Conservation (phyloP, 2,329 filamentous ascomycete species). For the Apiospora koreana region DNA sequence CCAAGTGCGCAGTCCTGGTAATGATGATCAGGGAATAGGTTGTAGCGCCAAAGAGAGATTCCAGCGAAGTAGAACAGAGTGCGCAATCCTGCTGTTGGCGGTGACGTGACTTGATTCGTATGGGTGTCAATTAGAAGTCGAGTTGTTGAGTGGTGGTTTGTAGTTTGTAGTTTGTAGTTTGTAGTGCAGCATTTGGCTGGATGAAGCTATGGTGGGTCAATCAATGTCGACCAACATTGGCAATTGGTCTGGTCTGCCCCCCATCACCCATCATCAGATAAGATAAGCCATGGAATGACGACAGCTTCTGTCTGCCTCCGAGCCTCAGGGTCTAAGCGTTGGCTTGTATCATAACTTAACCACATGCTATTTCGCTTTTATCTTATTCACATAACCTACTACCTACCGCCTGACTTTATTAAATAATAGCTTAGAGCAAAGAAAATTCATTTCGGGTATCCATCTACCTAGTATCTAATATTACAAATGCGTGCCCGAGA, state of each 20-base stretch:
- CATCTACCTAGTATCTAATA: not conserved
- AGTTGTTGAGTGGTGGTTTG: not conserved
- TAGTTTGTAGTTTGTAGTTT: not conserved
- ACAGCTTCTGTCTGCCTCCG: not conserved
- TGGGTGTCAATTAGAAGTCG: not conserved
- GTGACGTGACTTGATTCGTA: not conserved
- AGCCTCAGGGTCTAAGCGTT: too few relatives aligned
- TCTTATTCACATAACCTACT: not conserved
- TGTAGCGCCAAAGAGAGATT: not conserved
- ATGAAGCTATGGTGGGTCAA: slow-evolving; percentile 3
- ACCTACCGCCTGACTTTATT: too few relatives aligned
- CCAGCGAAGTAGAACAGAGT: not conserved
- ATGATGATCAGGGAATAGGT: not conserved
- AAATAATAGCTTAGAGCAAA: not conserved
- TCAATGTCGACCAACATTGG: too few relatives aligned
- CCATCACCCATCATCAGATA: not conserved
- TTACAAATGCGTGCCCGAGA: not conserved
- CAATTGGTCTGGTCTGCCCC: too few relatives aligned
- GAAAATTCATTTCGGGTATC: not conserved
- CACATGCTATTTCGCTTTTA: not conserved
- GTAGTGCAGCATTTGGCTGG: slow-evolving; percentile 4
- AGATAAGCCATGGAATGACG: not conserved
- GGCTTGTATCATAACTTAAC: not conserved
- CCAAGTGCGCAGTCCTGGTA: not conserved
- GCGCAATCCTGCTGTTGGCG: not conserved